These are phyloP conservation scores for Moricandia moricandioides DNA, from an alignment of 345 rosid genomes.

Conservation along the genomic window DNA sequence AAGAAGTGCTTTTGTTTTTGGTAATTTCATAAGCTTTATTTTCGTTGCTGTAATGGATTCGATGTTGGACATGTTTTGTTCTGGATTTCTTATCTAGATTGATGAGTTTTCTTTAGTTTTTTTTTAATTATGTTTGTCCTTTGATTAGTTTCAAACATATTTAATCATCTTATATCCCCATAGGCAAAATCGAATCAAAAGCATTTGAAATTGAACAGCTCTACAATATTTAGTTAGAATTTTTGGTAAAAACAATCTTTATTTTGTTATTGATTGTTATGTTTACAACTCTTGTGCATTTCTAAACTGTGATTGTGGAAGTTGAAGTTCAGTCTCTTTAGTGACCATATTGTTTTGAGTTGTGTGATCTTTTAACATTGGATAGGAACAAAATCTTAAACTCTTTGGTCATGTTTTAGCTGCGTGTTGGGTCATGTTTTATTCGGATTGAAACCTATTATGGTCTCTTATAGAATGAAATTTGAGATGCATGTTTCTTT, in stretches of 20 bases:
- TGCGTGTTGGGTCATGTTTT: not conserved
- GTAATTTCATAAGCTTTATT: slow-evolving; percentile 6
- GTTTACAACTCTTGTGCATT: not conserved
- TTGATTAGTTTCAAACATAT: not conserved
- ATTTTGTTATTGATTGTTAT: not conserved
- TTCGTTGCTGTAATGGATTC: slow-evolving; percentile 4
- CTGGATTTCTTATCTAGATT: slow-evolving; percentile 12
- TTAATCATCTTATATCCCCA: no score
- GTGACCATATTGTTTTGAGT: no score
- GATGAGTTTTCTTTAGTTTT: not conserved
- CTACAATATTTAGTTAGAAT: not conserved
- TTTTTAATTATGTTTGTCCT: not conserved
- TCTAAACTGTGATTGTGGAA: not conserved
- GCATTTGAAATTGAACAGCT: not conserved
- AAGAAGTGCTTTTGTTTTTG: slow-evolving; percentile 7
- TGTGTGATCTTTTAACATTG: no score
- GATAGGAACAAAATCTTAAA: not conserved
- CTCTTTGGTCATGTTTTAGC: not conserved
- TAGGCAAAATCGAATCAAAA: not conserved
- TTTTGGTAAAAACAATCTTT: not conserved
- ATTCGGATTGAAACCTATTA: not conserved
- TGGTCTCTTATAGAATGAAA: not conserved
- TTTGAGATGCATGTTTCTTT: not conserved
- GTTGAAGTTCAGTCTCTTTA: not conserved
- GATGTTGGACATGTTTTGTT: slow-evolving; percentile 21